A percentile compares a stretch with the other conserved stretches of the same genome.
phyloP scores from a whole-genome alignment of 768 basidiomycete species.

The Glaciozyma martinii region DNA sequence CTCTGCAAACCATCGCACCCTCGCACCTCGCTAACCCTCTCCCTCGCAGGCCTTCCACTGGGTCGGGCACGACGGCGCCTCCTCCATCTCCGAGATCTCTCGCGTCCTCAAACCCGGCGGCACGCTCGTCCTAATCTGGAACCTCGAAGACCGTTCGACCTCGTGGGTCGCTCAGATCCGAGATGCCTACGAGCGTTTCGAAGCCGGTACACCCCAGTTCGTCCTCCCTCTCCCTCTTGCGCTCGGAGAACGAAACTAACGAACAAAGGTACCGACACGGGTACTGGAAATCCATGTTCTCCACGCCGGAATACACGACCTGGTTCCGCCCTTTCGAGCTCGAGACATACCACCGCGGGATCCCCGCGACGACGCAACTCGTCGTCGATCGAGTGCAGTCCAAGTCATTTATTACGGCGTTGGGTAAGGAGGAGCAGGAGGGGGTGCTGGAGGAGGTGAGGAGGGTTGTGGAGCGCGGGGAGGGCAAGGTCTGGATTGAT shows the following conservation, averaged over 20 bases:
- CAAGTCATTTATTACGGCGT: constrained; percentile 74
- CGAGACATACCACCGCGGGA: constrained; percentile 48
- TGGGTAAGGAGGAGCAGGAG: constrained; percentile 52
- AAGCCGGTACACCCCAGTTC: constrained; percentile 57
- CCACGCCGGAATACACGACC: constrained; percentile 46
- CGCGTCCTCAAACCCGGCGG: constrained; percentile 72
- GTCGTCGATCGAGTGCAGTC: constrained; percentile 61
- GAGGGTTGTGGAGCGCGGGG: constrained; percentile 52
- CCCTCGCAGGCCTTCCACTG: constrained; percentile 76
- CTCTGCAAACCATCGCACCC: not conserved
- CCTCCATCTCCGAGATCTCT: constrained; percentile 64
- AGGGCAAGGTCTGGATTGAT: constrained; percentile 65
- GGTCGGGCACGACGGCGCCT: constrained; percentile 65
- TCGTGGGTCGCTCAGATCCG: constrained; percentile 68
- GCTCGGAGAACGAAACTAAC: not conserved
- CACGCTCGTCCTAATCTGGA: constrained; percentile 71
- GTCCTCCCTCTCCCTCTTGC: not conserved
- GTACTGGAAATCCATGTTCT: constrained; percentile 26
- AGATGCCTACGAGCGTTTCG: constrained; percentile 44
- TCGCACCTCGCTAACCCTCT: not conserved
- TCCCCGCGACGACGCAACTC: constrained; percentile 50
- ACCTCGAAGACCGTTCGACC: constrained; percentile 64
- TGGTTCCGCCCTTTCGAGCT: constrained; percentile 53
- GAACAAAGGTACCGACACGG: constrained; percentile 8
- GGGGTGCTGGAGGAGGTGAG: constrained; percentile 49